phyloP scores from a whole-genome alignment of 352 stramenopile genomes.

The Phytophthora cryptogea region DNA sequence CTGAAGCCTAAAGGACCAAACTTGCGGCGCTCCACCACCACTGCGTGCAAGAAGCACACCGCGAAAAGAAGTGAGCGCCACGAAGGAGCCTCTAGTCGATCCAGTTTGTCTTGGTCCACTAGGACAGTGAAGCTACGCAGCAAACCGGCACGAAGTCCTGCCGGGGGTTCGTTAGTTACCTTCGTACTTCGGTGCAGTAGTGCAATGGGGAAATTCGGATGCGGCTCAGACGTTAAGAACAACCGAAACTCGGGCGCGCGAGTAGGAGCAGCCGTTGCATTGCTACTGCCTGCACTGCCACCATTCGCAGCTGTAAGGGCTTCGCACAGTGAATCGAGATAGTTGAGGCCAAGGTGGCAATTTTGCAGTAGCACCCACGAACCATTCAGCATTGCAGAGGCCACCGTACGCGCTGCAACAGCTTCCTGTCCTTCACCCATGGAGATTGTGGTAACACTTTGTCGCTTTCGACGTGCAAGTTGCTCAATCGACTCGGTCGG shows the following conservation, averaged over 20 bases:
- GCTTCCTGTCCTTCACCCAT: constrained; percentile 81
- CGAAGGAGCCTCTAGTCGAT: constrained; percentile 62
- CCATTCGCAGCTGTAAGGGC: constrained; percentile 35
- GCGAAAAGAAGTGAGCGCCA: constrained; percentile 75
- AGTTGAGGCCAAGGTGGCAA: constrained; percentile 71
- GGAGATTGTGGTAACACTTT: constrained; percentile 71
- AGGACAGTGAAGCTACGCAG: constrained; percentile 74
- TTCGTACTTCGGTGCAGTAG: constrained; percentile 72
- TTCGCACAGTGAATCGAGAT: constrained; percentile 70
- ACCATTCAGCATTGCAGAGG: constrained; percentile 65
- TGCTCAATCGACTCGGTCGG: constrained; percentile 77
- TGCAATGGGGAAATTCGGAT: constrained; percentile 64
- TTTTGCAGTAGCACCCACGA: constrained; percentile 86
- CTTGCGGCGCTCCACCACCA: constrained; percentile 78
- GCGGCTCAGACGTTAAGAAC: constrained; percentile 76
- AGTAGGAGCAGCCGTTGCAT: background rate
- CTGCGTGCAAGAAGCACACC: constrained; percentile 80
- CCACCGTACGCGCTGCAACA: constrained; percentile 61
- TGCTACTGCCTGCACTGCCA: constrained; percentile 11
- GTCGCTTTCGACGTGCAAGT: constrained; percentile 68
- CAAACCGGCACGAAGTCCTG: constrained; percentile 70
- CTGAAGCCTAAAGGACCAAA: constrained; percentile 76
- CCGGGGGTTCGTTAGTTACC: constrained; percentile 79
- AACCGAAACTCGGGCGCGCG: constrained; percentile 61
- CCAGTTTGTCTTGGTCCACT: constrained; percentile 81